A percentile compares a stretch with the other conserved stretches of the same genome.
Evolutionary conservation across 208 protist species (phyloP).

Genomic region (Tritrichomonas musculus): DNA sequence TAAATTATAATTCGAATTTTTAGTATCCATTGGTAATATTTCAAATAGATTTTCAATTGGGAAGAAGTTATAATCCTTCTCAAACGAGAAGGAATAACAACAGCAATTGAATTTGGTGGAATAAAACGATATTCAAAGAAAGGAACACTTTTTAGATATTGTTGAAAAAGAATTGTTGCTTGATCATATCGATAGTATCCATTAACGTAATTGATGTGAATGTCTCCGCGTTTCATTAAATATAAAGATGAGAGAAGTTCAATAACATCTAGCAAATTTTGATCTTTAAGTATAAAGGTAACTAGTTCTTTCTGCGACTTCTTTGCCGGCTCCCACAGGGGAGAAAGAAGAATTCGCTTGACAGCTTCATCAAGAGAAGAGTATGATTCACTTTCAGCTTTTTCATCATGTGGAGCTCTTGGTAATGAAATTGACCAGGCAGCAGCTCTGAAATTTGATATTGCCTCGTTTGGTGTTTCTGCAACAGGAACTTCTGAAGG

Average conservation of each 20-base stretch:
- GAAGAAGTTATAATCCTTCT: not conserved
- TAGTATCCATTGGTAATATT: not conserved
- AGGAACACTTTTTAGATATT: not conserved
- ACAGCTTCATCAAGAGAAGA: not conserved
- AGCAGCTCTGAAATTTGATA: not conserved
- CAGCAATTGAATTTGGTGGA: not conserved
- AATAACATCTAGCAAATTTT: not conserved
- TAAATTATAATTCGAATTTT: not conserved
- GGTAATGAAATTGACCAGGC: not conserved
- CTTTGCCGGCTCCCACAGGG: not conserved
- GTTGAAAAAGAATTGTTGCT: not conserved
- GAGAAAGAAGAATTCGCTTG: not conserved
- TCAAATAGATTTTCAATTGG: not conserved
- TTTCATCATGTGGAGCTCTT: not conserved
- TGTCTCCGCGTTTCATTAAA: slow-evolving; percentile 21
- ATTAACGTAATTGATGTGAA: not conserved
- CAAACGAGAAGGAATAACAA: not conserved
- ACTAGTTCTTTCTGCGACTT: not conserved
- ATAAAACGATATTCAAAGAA: not conserved
- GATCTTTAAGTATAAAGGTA: not conserved
- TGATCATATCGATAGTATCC: not conserved
- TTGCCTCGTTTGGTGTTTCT: not conserved
- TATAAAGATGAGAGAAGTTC: not conserved
- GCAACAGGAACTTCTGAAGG: not conserved
- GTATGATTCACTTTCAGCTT: not conserved